A percentile compares a stretch with the other conserved stretches of the same genome.
Evolutionary conservation across 2,329 filamentous ascomycete species (phyloP).

Genomic region (Zymoseptoria passerinii): DNA sequence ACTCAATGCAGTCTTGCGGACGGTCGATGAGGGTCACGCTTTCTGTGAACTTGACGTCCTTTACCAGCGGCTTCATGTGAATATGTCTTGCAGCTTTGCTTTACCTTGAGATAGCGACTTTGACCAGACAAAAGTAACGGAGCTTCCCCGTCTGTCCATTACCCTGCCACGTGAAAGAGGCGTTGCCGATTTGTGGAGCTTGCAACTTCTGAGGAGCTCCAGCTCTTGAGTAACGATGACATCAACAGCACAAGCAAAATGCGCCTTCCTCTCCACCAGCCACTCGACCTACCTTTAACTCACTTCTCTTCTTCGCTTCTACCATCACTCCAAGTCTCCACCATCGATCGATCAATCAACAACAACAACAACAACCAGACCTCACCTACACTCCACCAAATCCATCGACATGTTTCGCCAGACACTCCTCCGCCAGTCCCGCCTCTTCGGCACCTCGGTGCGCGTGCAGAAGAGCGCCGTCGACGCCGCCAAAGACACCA

Average conservation of each 20-base stretch:
- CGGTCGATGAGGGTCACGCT: too few species aligned
- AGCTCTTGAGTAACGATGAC: neutral
- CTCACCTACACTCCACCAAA: neutral
- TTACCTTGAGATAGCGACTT: too few species aligned
- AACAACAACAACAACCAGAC: neutral
- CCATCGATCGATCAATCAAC: neutral
- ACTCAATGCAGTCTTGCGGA: neutral
- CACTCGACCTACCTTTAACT: neutral
- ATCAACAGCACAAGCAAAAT: neutral
- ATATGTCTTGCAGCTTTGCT: too few species aligned
- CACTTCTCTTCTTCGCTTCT: neutral
- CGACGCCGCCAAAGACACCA: constrained; percentile 49
- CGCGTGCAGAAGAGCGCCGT: constrained; percentile 43
- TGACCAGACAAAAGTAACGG: neutral
- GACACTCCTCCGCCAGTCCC: constrained; percentile 36
- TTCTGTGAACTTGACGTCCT: too few species aligned
- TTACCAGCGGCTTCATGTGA: too few species aligned
- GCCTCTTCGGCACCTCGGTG: constrained; percentile 48
- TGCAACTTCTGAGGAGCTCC: neutral
- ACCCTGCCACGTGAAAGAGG: constrained; percentile 1
- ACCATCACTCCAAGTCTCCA: neutral
- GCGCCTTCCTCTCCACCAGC: neutral
- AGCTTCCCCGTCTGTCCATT: neutral
- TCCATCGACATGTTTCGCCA: constrained; percentile 39
- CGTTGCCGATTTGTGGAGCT: neutral